Percentiles rank a stretch among this genome's conserved stretches.
Conservation (phyloP, 441 rosid genomes). For the Aquilaria agallochum region DNA sequence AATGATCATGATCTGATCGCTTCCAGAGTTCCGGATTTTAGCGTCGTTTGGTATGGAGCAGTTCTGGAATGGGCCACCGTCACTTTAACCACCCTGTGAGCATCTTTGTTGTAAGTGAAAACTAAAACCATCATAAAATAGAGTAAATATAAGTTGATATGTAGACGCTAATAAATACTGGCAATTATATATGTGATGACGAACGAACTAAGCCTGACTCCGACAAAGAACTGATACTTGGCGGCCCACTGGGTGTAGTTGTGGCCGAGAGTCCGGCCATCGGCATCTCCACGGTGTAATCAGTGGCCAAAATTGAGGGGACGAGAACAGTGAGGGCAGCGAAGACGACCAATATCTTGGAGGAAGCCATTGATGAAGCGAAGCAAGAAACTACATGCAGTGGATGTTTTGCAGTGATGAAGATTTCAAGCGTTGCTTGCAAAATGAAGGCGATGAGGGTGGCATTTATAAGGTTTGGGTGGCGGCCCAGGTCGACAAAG, state of each 20-base stretch:
- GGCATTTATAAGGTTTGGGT: too few relatives aligned
- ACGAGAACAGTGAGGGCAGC: constrained; percentile 15
- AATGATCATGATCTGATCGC: constrained; percentile 21
- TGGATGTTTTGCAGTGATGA: too few relatives aligned
- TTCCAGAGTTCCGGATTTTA: constrained; percentile 21
- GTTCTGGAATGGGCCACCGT: constrained; percentile 26
- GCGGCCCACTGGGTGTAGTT: constrained; percentile 38
- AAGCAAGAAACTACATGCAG: too few relatives aligned
- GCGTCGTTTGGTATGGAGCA: constrained; percentile 15
- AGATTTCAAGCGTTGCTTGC: too few relatives aligned
- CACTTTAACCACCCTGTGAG: constrained; percentile 30
- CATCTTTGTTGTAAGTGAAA: constrained; percentile 25
- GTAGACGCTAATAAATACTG: neutral
- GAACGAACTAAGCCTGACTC: constrained; percentile 33
- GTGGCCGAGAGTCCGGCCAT: constrained; percentile 36
- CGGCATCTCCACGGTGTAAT: constrained; percentile 33
- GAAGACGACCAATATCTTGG: constrained; percentile 23
- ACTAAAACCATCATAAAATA: constrained; percentile 20
- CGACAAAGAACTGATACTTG: constrained; percentile 33
- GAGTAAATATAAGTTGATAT: neutral
- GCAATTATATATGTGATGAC: neutral
- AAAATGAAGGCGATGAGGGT: too few relatives aligned
- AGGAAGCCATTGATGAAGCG: neutral
- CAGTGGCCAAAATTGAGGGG: constrained; percentile 24
- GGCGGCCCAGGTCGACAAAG: too few relatives aligned